phyloP scores from a whole-genome alignment of 306 rosid species.

The Luffa aegyptiaca region DNA sequence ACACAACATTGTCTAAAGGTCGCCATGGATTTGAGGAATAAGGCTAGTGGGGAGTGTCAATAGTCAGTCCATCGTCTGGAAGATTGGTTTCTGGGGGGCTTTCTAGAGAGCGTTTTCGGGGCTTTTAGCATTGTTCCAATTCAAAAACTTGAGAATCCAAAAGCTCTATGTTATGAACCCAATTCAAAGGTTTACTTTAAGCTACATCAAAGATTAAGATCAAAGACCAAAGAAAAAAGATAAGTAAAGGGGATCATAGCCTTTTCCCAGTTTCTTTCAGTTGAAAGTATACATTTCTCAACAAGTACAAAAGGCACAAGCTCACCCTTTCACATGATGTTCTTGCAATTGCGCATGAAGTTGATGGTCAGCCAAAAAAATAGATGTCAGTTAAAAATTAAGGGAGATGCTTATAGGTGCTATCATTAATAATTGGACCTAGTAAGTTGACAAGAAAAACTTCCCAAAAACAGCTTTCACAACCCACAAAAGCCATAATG shows the following conservation, averaged over 20 bases:
- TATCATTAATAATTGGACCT: no score
- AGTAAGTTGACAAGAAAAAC: no score
- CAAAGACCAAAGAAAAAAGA: neutral
- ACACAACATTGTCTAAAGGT: no score
- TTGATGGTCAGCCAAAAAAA: conserved; percentile 76
- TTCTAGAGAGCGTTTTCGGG: no score
- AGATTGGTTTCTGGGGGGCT: no score
- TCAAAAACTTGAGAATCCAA: neutral
- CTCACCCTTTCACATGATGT: conserved; percentile 85
- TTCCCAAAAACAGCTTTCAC: no score
- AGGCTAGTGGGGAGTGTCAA: no score
- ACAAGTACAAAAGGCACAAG: conserved; percentile 6
- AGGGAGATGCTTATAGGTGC: no score
- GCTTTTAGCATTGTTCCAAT: neutral
- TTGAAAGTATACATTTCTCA: neutral
- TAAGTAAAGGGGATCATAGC: neutral
- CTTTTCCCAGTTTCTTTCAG: neutral
- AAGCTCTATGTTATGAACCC: neutral
- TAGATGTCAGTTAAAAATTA: no score
- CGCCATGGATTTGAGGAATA: no score
- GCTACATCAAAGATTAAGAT: neutral
- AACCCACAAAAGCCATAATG: no score
- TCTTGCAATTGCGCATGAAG: conserved; percentile 98
- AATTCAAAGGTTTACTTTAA: neutral
- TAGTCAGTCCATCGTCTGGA: no score